Evolutionary conservation across 2,329 filamentous ascomycete genomes (phyloP).

Genomic region (Daldinia eschscholtzii): DNA sequence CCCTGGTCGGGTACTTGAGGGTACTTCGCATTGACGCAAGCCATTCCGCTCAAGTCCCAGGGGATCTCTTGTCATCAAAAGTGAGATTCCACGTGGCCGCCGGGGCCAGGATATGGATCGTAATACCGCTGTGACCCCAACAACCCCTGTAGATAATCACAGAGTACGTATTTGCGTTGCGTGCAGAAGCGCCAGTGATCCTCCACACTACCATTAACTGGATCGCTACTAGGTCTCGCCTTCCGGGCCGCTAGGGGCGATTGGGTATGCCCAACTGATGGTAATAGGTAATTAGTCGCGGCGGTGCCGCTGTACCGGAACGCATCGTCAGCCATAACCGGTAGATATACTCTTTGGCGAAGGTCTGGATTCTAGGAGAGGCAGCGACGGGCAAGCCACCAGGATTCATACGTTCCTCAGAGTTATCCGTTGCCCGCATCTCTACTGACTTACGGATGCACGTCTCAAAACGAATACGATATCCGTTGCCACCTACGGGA

Average conservation of each 20-base stretch:
- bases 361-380: constrained; percentile 3
- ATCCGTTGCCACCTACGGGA: constrained; percentile 25
- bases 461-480: constrained; percentile 25
- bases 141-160: constrained; percentile 44
- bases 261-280: constrained; percentile 26
- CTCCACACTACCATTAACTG: constrained; percentile 12
- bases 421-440: constrained; percentile 5
- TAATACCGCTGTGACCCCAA: constrained; percentile 39
- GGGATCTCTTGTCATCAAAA: constrained; percentile 49
- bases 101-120: constrained; percentile 47
- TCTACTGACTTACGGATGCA: constrained; percentile 16
- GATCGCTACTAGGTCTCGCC: constrained; percentile 36
- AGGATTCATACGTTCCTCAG: constrained; percentile 3
- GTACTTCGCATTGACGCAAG: constrained; percentile 45
- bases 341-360: constrained; percentile 16
- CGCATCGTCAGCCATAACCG: constrained; percentile 30
- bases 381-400: constrained; percentile 25
- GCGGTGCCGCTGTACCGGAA: constrained; percentile 37
- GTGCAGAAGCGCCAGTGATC: constrained; percentile 20
- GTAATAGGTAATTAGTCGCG: constrained; percentile 27
- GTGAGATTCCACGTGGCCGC: constrained; percentile 51
- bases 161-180: constrained; percentile 20
- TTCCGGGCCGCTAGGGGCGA: constrained; percentile 33
- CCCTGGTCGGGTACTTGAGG: constrained; percentile 43
- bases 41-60: constrained; percentile 47